Conservation (phyloP, 305 asterid genomes). For the Andrographis paniculata region DNA sequence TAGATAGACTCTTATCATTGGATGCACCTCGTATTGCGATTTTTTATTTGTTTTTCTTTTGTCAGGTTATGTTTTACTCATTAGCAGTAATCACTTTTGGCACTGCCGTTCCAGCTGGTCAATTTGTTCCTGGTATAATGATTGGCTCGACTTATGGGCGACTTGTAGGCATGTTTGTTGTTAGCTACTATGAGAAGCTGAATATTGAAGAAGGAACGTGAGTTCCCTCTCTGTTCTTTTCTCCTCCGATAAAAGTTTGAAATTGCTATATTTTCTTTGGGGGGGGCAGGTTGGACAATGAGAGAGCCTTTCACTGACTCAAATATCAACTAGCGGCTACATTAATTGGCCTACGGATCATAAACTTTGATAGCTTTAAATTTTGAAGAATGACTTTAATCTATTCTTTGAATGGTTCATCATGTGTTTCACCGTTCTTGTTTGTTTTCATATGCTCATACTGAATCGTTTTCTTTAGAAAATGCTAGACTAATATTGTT, state of each 20-base stretch:
- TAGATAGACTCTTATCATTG: too few species aligned
- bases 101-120: slow-evolving; percentile 96
- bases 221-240: slow-evolving; percentile 26
- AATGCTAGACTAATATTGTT: background rate
- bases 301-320: too few species aligned
- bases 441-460: too few species aligned
- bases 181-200: slow-evolving; percentile 66
- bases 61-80: slow-evolving; percentile 90
- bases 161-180: slow-evolving; percentile 96
- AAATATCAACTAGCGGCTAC: background rate
- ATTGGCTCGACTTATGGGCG: slow-evolving; percentile 98
- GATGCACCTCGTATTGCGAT: background rate
- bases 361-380: too few species aligned
- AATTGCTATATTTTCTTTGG: too few species aligned
- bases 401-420: too few species aligned
- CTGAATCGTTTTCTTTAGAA: too few species aligned
- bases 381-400: background rate
- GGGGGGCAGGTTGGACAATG: too few species aligned
- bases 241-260: too few species aligned
- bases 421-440: too few species aligned
- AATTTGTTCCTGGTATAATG: slow-evolving; percentile 98
- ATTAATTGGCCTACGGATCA: background rate
- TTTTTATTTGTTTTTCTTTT: slow-evolving; percentile 12
- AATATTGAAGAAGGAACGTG: slow-evolving; percentile 99
- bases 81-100: slow-evolving; percentile 93